Conservation (phyloP, 2,329 filamentous ascomycete genomes). For the Corynespora cassiicola region DNA sequence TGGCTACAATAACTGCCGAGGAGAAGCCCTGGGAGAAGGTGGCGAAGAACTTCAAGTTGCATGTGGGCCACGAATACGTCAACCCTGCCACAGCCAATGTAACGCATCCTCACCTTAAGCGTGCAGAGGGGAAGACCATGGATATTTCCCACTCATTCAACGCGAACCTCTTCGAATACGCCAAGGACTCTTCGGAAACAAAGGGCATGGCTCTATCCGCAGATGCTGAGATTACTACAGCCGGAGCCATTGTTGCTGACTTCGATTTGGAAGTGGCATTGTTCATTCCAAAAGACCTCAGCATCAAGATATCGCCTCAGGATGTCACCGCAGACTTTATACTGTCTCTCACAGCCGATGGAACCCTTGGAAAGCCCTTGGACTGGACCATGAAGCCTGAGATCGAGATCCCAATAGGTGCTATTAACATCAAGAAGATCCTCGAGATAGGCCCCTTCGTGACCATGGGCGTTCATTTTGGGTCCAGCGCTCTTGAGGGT, state of each 20-base stretch:
- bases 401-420: slow-evolving; percentile 28
- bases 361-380: slow-evolving; percentile 24
- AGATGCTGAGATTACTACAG: slow-evolving; percentile 22
- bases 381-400: slow-evolving; percentile 26
- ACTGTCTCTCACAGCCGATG: slow-evolving; percentile 22
- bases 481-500: slow-evolving; percentile 22
- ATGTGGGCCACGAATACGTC: slow-evolving; percentile 22
- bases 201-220: slow-evolving; percentile 22
- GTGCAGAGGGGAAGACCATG: slow-evolving; percentile 17
- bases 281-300: slow-evolving; percentile 18
- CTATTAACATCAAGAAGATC: slow-evolving; percentile 21
- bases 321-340: slow-evolving; percentile 20
- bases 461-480: slow-evolving; percentile 27
- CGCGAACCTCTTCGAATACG: slow-evolving; percentile 23
- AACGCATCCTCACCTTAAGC: slow-evolving; percentile 26
- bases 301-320: slow-evolving; percentile 23
- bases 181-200: slow-evolving; percentile 22
- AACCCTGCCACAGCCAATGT: slow-evolving; percentile 20
- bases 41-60: slow-evolving; percentile 18
- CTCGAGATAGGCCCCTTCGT: slow-evolving; percentile 28
- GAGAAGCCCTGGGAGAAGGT: slow-evolving; percentile 27
- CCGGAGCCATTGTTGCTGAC: slow-evolving; percentile 25
- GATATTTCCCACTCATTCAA: slow-evolving; percentile 22
- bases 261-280: slow-evolving; percentile 20
- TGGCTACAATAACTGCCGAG: slow-evolving; percentile 19